phyloP scores from a whole-genome alignment of 768 basidiomycete genomes.

The Pleurotus giganteus region DNA sequence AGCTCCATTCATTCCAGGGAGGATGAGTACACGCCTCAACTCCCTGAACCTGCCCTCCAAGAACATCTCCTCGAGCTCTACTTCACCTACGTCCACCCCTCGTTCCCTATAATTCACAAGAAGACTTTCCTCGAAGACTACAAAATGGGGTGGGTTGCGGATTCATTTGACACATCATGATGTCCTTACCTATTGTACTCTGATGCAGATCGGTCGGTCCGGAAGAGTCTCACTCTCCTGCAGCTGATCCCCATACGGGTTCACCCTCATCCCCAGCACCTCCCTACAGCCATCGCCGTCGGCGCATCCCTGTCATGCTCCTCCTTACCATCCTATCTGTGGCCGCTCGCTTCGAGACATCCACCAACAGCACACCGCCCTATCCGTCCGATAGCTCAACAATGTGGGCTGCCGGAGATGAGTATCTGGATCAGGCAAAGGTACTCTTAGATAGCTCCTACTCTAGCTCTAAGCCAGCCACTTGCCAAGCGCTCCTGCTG shows the following conservation, averaged over 20 bases:
- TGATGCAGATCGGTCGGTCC: conserved; percentile 8
- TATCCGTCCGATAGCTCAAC: conserved; percentile 42
- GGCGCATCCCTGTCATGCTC: conserved; percentile 61
- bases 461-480: conserved; percentile 68
- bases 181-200: conserved; percentile 5
- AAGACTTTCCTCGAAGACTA: conserved; percentile 62
- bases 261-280: conserved; percentile 29
- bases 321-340: conserved; percentile 83
- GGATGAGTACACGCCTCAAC: conserved; percentile 34
- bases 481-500: conserved; percentile 76
- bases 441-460: conserved; percentile 63
- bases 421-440: conserved; percentile 68
- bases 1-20: conserved; percentile 27
- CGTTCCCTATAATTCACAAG: conserved; percentile 77
- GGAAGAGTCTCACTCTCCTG: conserved; percentile 23
- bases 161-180: background rate
- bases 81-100: conserved; percentile 79
- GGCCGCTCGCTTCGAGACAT: conserved; percentile 66
- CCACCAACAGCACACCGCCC: conserved; percentile 26
- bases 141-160: conserved; percentile 30
- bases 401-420: conserved; percentile 86
- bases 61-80: conserved; percentile 73
- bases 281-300: conserved; percentile 38
- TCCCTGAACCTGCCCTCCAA: conserved; percentile 63
- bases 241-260: conserved; percentile 17